Conservation (phyloP, 352 stramenopile genomes). For the Elongisporangium anandrum region DNA sequence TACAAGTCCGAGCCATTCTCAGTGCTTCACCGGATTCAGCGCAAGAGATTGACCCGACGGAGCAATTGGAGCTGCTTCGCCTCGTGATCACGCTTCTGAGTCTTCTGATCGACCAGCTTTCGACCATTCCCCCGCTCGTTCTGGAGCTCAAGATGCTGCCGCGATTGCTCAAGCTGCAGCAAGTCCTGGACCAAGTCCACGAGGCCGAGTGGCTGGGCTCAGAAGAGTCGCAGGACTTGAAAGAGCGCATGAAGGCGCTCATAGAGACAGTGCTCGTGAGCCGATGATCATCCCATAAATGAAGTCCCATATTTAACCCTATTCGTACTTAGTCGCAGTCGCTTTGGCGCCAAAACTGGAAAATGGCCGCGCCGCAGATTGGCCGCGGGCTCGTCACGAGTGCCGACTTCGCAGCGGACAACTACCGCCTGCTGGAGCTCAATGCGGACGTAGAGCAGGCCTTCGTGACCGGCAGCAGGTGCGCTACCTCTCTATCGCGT, state of each 20-base stretch:
- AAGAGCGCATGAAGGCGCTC: slow-evolving; percentile 27
- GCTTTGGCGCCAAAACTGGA: slow-evolving; percentile 1
- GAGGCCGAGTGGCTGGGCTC: slow-evolving; percentile 14
- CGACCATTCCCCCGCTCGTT: slow-evolving; percentile 12
- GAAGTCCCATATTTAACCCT: slow-evolving; percentile 1
- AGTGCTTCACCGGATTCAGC: not conserved
- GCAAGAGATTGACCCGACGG: slow-evolving; percentile 17
- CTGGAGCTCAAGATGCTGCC: slow-evolving; percentile 18
- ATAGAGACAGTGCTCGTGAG: slow-evolving; percentile 19
- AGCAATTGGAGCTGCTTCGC: slow-evolving; percentile 57
- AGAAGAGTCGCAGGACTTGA: slow-evolving; percentile 17
- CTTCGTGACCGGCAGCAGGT: slow-evolving; percentile 44
- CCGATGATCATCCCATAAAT: slow-evolving; percentile 3
- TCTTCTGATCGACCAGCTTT: slow-evolving; percentile 40
- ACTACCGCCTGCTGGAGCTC: slow-evolving; percentile 58
- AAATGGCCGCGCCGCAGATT: slow-evolving; percentile 18
- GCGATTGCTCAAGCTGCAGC: slow-evolving; percentile 42
- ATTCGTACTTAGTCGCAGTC: slow-evolving; percentile 2
- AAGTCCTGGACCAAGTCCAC: slow-evolving; percentile 14
- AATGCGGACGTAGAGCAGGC: slow-evolving; percentile 58
- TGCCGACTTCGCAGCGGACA: slow-evolving; percentile 46
- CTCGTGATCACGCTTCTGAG: slow-evolving; percentile 48
- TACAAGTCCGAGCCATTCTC: slow-evolving; percentile 7
- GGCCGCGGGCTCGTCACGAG: slow-evolving; percentile 33
- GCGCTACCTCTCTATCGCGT: not conserved